These are phyloP conservation scores for Malassezia caprae DNA, from an alignment of 1,284 basidiomycete species.

Conservation along the genomic window DNA sequence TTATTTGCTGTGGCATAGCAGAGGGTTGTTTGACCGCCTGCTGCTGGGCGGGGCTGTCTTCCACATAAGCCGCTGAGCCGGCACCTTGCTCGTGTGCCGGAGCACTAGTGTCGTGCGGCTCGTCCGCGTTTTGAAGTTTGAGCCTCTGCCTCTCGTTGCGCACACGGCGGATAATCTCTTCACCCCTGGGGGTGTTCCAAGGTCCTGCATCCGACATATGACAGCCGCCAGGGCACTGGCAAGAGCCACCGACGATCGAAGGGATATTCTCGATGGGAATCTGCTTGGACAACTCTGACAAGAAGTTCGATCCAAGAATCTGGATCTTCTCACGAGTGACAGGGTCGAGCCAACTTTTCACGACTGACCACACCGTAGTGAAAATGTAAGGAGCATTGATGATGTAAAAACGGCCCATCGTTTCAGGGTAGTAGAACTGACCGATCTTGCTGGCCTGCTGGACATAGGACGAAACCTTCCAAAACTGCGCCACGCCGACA, in stretches of 20 bases:
- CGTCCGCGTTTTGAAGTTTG: constrained; percentile 17
- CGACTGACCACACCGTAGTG: constrained; percentile 72
- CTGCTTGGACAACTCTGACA: constrained; percentile 35
- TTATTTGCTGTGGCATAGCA: not conserved
- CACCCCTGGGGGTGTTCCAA: constrained; percentile 59
- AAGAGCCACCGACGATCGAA: constrained; percentile 70
- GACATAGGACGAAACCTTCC: constrained; percentile 80
- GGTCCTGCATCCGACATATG: constrained; percentile 82
- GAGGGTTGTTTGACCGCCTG: not conserved
- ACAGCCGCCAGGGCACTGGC: constrained; percentile 71
- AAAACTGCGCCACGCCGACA: constrained; percentile 74
- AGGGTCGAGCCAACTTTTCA: constrained; percentile 90
- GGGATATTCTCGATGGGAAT: constrained; percentile 77
- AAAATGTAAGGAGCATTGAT: constrained; percentile 74
- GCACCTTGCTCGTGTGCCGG: not conserved
- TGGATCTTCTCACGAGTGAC: constrained; percentile 72
- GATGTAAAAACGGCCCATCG: constrained; percentile 93
- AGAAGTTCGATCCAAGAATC: constrained; percentile 36
- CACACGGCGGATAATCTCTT: constrained; percentile 35
- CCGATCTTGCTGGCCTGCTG: constrained; percentile 67
- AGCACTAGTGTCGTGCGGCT: not conserved
- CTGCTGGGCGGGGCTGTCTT: not conserved
- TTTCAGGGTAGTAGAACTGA: constrained; percentile 67
- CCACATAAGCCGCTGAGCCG: not conserved
- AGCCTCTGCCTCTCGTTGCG: constrained; percentile 26